Evolutionary conservation across 2,329 filamentous ascomycete species (phyloP).

Genomic region (Aspergillus novofumigatus): DNA sequence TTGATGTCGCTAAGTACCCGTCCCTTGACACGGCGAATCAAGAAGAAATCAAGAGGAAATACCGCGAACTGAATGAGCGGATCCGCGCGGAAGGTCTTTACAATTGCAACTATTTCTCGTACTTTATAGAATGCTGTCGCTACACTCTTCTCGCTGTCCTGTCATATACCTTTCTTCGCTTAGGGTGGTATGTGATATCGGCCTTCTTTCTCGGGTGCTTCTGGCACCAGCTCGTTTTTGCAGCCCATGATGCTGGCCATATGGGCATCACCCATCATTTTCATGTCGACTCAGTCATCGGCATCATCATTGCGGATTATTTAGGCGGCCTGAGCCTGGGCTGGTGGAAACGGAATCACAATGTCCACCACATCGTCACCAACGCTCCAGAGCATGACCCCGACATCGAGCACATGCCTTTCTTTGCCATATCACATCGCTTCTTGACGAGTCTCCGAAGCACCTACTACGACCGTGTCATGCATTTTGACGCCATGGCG

Average conservation of each 20-base stretch:
- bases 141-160: slow-evolving; percentile 65
- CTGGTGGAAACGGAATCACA: slow-evolving; percentile 97
- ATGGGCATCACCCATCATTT: slow-evolving; percentile 96
- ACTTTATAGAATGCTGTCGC: slow-evolving; percentile 68
- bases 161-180: slow-evolving; percentile 58
- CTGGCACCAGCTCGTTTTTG: slow-evolving; percentile 95
- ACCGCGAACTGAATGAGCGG: slow-evolving; percentile 69
- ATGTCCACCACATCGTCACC: slow-evolving; percentile 94
- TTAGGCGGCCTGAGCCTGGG: slow-evolving; percentile 83
- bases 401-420: slow-evolving; percentile 86
- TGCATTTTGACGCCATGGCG: slow-evolving; percentile 72
- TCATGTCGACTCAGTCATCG: slow-evolving; percentile 75
- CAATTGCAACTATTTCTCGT: slow-evolving; percentile 76
- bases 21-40: slow-evolving; percentile 70
- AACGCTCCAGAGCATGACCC: slow-evolving; percentile 95
- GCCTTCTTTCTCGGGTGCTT: slow-evolving; percentile 73
- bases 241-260: slow-evolving; percentile 90
- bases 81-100: slow-evolving; percentile 74
- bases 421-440: slow-evolving; percentile 81
- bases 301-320: slow-evolving; percentile 86
- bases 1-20: slow-evolving; percentile 79
- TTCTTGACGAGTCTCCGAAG: slow-evolving; percentile 70
- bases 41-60: slow-evolving; percentile 70
- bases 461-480: slow-evolving; percentile 77
- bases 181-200: slow-evolving; percentile 64